phyloP scores from a whole-genome alignment of 106 monocot species.

The Chionographis japonica region DNA sequence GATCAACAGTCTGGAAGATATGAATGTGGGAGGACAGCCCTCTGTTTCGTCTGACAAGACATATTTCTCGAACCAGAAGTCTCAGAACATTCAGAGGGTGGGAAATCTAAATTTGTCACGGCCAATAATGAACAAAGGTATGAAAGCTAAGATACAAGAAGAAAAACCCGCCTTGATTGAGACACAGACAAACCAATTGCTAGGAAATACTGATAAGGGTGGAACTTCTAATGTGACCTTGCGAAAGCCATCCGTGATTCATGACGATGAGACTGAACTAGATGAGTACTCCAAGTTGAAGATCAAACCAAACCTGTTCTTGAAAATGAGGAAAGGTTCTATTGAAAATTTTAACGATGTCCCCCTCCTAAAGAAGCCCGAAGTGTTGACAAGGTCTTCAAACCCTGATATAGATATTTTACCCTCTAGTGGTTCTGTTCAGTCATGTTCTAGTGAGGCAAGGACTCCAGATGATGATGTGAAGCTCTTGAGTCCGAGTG shows the following conservation, averaged over 20 bases:
- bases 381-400: constrained; percentile 30
- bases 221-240: constrained; percentile 27
- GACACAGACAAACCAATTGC: not conserved
- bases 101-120: constrained; percentile 22
- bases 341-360: constrained; percentile 37
- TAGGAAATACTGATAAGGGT: not conserved
- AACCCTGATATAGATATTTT: constrained; percentile 19
- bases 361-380: constrained; percentile 66
- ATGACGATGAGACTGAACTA: constrained; percentile 44
- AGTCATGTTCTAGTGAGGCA: constrained; percentile 2
- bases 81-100: not conserved
- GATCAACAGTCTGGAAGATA: constrained; percentile 11
- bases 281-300: constrained; percentile 37
- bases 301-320: constrained; percentile 57
- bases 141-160: not conserved
- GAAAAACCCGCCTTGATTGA: not conserved
- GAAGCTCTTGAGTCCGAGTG: constrained; percentile 1
- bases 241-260: constrained; percentile 52
- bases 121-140: constrained; percentile 24
- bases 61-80: not conserved
- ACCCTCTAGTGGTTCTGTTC: constrained; percentile 7
- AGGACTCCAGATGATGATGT: not conserved
- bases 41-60: not conserved
- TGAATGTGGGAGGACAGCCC: constrained; percentile 2
- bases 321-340: constrained; percentile 60